phyloP scores from a whole-genome alignment of 352 stramenopile genomes.

The Phytophthora megakarya region DNA sequence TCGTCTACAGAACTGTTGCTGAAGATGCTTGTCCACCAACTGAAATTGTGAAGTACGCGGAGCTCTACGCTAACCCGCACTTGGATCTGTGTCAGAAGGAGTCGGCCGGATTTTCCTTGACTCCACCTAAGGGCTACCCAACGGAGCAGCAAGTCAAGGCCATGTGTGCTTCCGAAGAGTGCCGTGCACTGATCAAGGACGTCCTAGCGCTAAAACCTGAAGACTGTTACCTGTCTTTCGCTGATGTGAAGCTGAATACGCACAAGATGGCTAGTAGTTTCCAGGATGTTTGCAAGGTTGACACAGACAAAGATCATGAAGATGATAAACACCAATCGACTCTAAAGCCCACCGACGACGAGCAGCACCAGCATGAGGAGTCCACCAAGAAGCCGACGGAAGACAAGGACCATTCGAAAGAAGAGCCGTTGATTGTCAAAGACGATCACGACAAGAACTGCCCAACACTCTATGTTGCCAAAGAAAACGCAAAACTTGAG shows the following conservation, averaged over 20 bases:
- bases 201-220: slow-evolving; percentile 16
- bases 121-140: slow-evolving; percentile 21
- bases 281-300: no score
- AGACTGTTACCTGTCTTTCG: slow-evolving; percentile 26
- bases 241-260: slow-evolving; percentile 19
- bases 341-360: slow-evolving; percentile 9
- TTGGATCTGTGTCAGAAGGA: slow-evolving; percentile 33
- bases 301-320: no score
- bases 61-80: slow-evolving; percentile 36
- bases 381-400: slow-evolving; percentile 1
- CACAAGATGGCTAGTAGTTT: slow-evolving; percentile 15
- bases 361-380: background rate
- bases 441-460: background rate
- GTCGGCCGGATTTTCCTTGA: slow-evolving; percentile 29
- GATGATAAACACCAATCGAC: slow-evolving; percentile 3
- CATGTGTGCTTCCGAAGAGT: slow-evolving; percentile 30
- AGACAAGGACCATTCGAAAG: no score
- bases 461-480: background rate
- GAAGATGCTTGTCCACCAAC: slow-evolving; percentile 31
- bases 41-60: slow-evolving; percentile 32
- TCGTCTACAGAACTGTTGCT: slow-evolving; percentile 11
- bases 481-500: no score
- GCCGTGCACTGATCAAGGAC: slow-evolving; percentile 20
- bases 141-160: slow-evolving; percentile 32
- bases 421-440: no score